phyloP scores from a whole-genome alignment of 257 asterid species.

The Solanum gandarillasii region DNA sequence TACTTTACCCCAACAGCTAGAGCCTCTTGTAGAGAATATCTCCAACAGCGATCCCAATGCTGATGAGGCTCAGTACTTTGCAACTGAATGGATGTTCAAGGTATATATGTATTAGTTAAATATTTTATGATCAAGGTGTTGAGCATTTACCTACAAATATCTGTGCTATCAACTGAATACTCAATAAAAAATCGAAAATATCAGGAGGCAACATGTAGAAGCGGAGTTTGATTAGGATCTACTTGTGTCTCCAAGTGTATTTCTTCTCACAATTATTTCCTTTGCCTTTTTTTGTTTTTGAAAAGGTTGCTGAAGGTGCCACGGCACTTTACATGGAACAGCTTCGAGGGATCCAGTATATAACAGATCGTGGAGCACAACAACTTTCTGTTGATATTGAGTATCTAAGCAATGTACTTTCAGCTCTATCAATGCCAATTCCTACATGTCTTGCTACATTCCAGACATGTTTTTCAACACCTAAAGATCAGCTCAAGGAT shows the following conservation, averaged over 20 bases:
- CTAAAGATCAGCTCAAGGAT: constrained; percentile 75
- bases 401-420: constrained; percentile 83
- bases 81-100: constrained; percentile 99
- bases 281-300: background rate
- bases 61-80: constrained; percentile 92
- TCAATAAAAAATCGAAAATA: background rate
- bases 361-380: constrained; percentile 90
- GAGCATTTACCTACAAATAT: background rate
- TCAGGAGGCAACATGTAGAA: background rate
- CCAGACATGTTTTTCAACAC: constrained; percentile 68
- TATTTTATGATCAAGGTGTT: background rate
- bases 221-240: background rate
- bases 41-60: constrained; percentile 66
- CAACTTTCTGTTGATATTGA: constrained; percentile 91
- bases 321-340: constrained; percentile 77
- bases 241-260: background rate
- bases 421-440: constrained; percentile 84
- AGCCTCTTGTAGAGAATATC: constrained; percentile 93
- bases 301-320: constrained; percentile 95
- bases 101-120: constrained; percentile 21
- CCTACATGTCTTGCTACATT: constrained; percentile 83
- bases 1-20: constrained; percentile 91
- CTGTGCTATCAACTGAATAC: background rate
- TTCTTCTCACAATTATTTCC: background rate
- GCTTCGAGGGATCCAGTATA: constrained; percentile 76